A percentile compares a stretch with the other conserved stretches of the same genome.
phyloP scores from a whole-genome alignment of 768 basidiomycete species.

The Mycena galopus region DNA sequence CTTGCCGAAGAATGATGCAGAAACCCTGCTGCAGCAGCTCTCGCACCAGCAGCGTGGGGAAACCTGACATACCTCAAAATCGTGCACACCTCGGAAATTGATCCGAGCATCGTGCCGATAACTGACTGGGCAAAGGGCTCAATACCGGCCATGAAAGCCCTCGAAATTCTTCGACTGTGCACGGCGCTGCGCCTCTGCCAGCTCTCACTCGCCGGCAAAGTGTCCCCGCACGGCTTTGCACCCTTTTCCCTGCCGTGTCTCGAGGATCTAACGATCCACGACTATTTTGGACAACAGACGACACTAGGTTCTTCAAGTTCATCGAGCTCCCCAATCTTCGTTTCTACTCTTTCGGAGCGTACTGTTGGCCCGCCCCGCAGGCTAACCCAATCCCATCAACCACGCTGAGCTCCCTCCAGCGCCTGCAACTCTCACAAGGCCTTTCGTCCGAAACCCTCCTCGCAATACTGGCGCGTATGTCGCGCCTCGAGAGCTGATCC shows the following conservation, averaged over 20 bases:
- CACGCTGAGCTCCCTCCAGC: not conserved
- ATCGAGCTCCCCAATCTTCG: constrained; percentile 1
- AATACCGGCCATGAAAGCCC: not conserved
- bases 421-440: not conserved
- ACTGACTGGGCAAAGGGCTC: constrained; percentile 1
- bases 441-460: not conserved
- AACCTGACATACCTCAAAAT: constrained; percentile 2
- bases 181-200: not conserved
- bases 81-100: not conserved
- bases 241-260: constrained; percentile 3
- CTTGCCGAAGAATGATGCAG: constrained; percentile 2
- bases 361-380: not conserved
- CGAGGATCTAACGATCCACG: constrained; percentile 1
- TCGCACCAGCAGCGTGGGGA: not conserved
- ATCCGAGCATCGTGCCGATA: not conserved
- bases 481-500: not conserved
- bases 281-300: not conserved
- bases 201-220: constrained; percentile 1
- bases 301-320: not conserved
- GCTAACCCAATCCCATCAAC: not conserved
- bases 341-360: not conserved
- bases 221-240: not conserved
- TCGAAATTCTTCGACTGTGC: not conserved
- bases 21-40: not conserved
- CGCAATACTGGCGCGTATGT: not conserved